Conservation (phyloP, 495 filamentous ascomycete species). For the Daldinia grandis region DNA sequence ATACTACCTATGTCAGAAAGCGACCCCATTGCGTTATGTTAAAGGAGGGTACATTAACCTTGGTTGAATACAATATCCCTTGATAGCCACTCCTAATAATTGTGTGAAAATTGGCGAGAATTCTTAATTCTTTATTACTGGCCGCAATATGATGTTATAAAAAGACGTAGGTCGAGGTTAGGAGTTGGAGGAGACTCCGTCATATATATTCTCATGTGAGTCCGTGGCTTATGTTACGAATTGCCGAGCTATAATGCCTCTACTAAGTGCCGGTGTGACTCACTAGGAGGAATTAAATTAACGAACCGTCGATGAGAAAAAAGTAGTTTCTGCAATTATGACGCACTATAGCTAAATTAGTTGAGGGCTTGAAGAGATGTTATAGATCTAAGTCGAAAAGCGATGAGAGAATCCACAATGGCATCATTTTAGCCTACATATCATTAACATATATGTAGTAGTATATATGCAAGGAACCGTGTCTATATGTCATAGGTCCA, state of each 20-base stretch:
- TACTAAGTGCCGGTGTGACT: neutral
- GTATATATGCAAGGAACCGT: conserved; percentile 27
- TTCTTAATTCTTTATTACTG: neutral
- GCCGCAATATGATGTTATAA: neutral
- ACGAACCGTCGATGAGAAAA: neutral
- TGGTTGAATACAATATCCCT: conserved; percentile 54
- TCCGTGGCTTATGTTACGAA: neutral
- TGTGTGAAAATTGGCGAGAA: neutral
- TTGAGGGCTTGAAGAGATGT: neutral
- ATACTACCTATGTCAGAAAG: conserved; percentile 54
- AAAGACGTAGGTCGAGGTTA: neutral
- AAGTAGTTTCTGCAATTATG: neutral
- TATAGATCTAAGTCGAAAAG: conserved; percentile 13
- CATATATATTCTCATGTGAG: neutral
- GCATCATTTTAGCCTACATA: conserved; percentile 40
- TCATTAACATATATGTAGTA: conserved; percentile 22
- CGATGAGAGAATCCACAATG: conserved; percentile 26
- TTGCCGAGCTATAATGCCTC: neutral
- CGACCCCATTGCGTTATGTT: conserved; percentile 44
- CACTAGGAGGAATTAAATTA: neutral
- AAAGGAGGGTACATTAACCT: conserved; percentile 67
- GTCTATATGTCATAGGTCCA: conserved; percentile 18
- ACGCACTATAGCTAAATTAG: neutral
- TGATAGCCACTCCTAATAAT: conserved; percentile 40
- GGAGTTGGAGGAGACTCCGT: neutral